These are phyloP conservation scores for Aspergillus flavus DNA, from an alignment of 2,329 filamentous ascomycete species.

Conservation along the genomic window DNA sequence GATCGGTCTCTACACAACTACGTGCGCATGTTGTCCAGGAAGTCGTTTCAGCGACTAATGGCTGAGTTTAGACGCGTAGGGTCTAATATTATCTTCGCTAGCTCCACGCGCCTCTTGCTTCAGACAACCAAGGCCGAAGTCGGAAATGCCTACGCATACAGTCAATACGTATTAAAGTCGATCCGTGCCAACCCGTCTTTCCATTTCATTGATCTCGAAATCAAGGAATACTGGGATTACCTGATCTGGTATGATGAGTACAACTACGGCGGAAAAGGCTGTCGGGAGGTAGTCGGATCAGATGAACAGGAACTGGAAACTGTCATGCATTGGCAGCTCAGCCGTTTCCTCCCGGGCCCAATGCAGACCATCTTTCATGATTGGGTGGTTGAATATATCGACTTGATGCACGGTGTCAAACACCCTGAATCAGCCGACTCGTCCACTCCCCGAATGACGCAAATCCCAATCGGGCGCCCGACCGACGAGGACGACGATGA, in stretches of 20 bases:
- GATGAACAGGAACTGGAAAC: constrained; percentile 83
- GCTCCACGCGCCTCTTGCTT: constrained; percentile 81
- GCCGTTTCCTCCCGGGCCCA: constrained; percentile 78
- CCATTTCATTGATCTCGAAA: constrained; percentile 94
- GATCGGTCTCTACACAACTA: constrained; percentile 94
- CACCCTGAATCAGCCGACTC: constrained; percentile 65
- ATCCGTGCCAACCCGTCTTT: constrained; percentile 95
- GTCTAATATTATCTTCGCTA: constrained; percentile 94
- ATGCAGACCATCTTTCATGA: constrained; percentile 85
- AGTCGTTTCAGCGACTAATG: constrained; percentile 96
- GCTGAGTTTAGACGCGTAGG: constrained; percentile 93
- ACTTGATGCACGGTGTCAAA: constrained; percentile 89
- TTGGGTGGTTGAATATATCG: constrained; percentile 92
- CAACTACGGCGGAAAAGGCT: constrained; percentile 96
- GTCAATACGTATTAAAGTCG: constrained; percentile 95
- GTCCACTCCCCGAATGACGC: constrained; percentile 62
- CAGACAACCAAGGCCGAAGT: constrained; percentile 98
- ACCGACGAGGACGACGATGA: constrained; percentile 63
- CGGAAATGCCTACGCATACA: constrained; percentile 94
- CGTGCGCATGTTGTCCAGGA: constrained; percentile 97
- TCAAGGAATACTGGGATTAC: constrained; percentile 99
- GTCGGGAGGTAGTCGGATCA: constrained; percentile 72
- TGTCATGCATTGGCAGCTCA: constrained; percentile 98
- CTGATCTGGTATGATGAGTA: constrained; percentile 98
- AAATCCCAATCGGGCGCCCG: constrained; percentile 61